phyloP scores from a whole-genome alignment of 176 grass and related monocot species.

The Ampelocalamus luodianensis region DNA sequence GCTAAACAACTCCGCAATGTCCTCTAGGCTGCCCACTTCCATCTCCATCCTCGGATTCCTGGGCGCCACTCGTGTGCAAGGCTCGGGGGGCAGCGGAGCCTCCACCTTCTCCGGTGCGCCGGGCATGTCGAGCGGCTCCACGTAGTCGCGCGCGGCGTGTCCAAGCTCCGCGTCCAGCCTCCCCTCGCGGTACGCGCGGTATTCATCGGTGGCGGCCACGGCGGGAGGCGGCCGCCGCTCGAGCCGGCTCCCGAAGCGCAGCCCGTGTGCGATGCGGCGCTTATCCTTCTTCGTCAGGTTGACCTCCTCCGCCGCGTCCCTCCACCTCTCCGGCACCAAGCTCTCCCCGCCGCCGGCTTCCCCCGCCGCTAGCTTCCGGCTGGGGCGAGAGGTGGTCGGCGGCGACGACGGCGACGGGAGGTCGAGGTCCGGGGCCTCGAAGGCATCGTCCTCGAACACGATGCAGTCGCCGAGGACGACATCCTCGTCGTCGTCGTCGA shows the following conservation, averaged over 20 bases:
- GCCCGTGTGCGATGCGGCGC: conserved; percentile 75
- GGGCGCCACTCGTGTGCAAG: conserved; percentile 66
- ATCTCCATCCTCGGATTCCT: conserved; percentile 75
- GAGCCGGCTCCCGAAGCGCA: conserved; percentile 75
- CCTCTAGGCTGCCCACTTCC: conserved; percentile 51
- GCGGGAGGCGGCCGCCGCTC: conserved; percentile 65
- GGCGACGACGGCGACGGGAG: background rate
- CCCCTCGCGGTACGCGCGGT: conserved; percentile 60
- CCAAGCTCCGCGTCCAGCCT: conserved; percentile 53
- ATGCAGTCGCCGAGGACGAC: conserved; percentile 85
- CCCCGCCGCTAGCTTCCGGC: conserved; percentile 31
- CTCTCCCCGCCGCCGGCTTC: conserved; percentile 31
- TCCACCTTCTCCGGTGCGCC: conserved; percentile 37
- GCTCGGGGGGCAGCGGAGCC: conserved; percentile 38
- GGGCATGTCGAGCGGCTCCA: conserved; percentile 34
- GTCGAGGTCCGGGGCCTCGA: conserved; percentile 58
- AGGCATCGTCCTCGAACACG: conserved; percentile 93
- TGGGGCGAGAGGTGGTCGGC: background rate
- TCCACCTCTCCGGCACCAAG: conserved; percentile 85
- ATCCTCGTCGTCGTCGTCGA: conserved; percentile 53
- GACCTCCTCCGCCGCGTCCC: conserved; percentile 73
- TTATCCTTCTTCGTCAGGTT: conserved; percentile 98
- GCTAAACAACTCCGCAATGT: conserved; percentile 72
- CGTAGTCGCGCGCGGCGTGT: conserved; percentile 41
- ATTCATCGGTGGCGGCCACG: conserved; percentile 59